These are phyloP conservation scores for Tricholoma bakamatsutake DNA, from an alignment of 768 basidiomycete species.

Conservation along the genomic window DNA sequence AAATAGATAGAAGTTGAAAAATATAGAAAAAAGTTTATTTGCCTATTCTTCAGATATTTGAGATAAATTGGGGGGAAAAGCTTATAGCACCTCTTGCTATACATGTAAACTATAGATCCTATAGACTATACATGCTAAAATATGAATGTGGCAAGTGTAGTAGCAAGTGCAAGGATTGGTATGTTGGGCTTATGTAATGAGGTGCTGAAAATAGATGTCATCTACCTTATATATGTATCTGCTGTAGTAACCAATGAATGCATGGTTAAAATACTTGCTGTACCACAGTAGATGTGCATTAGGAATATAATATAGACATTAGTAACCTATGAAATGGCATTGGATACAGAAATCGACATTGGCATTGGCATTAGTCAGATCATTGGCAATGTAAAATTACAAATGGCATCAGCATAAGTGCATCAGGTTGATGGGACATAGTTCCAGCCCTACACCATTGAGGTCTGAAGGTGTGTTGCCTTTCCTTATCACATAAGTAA, in stretches of 20 bases:
- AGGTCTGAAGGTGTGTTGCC: neutral
- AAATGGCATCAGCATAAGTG: too few relatives aligned
- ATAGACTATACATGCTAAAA: neutral
- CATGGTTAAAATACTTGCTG: too few relatives aligned
- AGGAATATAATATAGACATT: too few relatives aligned
- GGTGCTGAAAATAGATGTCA: neutral
- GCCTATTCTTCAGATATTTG: neutral
- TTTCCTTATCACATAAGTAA: too few relatives aligned
- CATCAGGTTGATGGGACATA: neutral
- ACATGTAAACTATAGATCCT: too few relatives aligned
- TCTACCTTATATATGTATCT: too few relatives aligned
- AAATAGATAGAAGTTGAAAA: neutral
- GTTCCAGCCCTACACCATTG: neutral
- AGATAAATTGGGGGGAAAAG: neutral
- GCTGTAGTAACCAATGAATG: too few relatives aligned
- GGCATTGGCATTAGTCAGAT: too few relatives aligned
- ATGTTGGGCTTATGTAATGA: neutral
- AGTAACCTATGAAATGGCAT: too few relatives aligned
- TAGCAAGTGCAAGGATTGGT: neutral
- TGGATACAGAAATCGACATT: too few relatives aligned
- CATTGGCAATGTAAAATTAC: too few relatives aligned
- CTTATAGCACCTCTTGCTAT: neutral
- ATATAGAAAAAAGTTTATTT: neutral
- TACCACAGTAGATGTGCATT: too few relatives aligned
- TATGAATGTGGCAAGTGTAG: neutral